phyloP scores from a whole-genome alignment of 305 asterid genomes.

The Fraxinus baroniana region DNA sequence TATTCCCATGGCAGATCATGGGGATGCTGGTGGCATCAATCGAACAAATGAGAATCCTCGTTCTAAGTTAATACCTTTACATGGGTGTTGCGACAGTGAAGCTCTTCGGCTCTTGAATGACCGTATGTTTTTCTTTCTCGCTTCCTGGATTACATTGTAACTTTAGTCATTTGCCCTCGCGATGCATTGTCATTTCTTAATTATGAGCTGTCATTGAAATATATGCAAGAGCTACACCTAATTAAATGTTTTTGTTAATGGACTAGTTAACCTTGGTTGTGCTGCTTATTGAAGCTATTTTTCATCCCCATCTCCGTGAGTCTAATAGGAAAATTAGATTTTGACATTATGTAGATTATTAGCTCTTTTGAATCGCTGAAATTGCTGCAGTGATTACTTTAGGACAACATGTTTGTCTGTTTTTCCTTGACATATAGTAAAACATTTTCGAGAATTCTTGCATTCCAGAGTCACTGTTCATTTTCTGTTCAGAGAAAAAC shows the following conservation, averaged over 20 bases:
- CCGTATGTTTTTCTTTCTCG: constrained; percentile 42
- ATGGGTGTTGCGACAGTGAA: constrained; percentile 67
- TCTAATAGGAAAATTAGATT: background rate
- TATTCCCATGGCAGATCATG: constrained; percentile 44
- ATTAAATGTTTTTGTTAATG: background rate
- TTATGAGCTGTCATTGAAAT: background rate
- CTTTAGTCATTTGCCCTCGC: background rate
- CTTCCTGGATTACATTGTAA: constrained; percentile 3
- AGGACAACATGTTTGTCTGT: background rate
- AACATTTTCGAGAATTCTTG: background rate
- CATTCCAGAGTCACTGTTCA: constrained; percentile 6
- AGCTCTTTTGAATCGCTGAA: background rate
- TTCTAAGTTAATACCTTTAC: constrained; percentile 50
- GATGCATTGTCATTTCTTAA: constrained; percentile 9
- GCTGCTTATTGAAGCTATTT: background rate
- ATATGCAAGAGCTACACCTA: background rate
- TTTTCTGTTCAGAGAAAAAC: constrained; percentile 8
- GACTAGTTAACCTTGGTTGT: background rate
- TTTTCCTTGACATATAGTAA: background rate
- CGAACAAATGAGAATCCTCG: constrained; percentile 41
- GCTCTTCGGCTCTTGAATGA: constrained; percentile 63
- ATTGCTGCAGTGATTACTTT: background rate
- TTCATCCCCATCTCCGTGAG: background rate
- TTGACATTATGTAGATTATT: background rate
- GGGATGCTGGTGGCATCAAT: constrained; percentile 47